Percentiles rank a stretch among this genome's conserved stretches.
These are phyloP conservation scores for Bipolaris gigantea DNA, from an alignment of 2,329 filamentous ascomycete species.

Conservation along the genomic window DNA sequence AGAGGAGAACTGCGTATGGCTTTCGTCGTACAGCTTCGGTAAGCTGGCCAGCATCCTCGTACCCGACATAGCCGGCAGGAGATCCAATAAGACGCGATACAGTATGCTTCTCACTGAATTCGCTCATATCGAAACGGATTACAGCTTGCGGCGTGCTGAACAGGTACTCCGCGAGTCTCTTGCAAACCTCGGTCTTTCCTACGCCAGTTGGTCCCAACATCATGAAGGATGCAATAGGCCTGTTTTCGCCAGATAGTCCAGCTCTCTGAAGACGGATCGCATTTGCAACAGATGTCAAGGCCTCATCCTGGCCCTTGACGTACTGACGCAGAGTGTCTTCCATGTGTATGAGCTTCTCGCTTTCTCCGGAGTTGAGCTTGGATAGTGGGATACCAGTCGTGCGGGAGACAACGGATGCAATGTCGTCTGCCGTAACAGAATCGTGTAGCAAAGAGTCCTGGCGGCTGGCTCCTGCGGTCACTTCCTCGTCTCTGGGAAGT, in stretches of 20 bases:
- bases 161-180: constrained; percentile 89
- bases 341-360: constrained; percentile 94
- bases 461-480: constrained; percentile 27
- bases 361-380: constrained; percentile 89
- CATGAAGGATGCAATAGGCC: constrained; percentile 93
- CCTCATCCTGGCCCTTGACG: constrained; percentile 92
- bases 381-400: constrained; percentile 91
- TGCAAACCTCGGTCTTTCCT: constrained; percentile 96
- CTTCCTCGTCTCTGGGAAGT: constrained; percentile 71
- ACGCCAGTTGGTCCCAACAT: constrained; percentile 96
- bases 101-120: constrained; percentile 97
- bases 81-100: constrained; percentile 90
- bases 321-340: constrained; percentile 83
- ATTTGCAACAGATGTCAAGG: constrained; percentile 85
- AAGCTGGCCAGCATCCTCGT: constrained; percentile 93
- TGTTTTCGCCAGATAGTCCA: constrained; percentile 86
- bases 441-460: constrained; percentile 77
- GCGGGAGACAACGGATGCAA: constrained; percentile 85
- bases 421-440: constrained; percentile 92
- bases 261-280: constrained; percentile 93
- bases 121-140: constrained; percentile 94
- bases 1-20: constrained; percentile 90
- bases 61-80: constrained; percentile 92
- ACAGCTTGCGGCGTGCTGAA: constrained; percentile 92
- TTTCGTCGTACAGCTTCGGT: constrained; percentile 94